These are phyloP conservation scores for Symbiodinium natans DNA, from an alignment of 73 alveolate species.

Conservation along the genomic window DNA sequence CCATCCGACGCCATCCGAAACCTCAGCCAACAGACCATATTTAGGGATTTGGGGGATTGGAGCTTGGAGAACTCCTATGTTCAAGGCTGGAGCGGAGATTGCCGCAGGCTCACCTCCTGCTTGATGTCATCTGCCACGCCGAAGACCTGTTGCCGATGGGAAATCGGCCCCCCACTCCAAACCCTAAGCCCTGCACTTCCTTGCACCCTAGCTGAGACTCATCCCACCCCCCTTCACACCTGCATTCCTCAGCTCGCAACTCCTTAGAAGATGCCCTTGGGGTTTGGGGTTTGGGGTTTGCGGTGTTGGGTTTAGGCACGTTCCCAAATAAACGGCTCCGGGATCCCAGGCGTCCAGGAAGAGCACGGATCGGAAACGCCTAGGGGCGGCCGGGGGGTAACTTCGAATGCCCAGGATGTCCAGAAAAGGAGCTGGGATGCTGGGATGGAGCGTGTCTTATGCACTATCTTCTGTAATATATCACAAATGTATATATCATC, in stretches of 20 bases:
- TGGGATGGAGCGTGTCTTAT: background rate
- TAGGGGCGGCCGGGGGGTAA: background rate
- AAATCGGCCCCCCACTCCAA: background rate
- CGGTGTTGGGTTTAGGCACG: background rate
- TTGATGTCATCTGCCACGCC: conserved; percentile 4
- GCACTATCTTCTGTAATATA: background rate
- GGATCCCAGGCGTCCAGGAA: conserved; percentile 40
- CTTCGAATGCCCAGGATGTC: background rate
- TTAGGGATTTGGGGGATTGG: too few species aligned
- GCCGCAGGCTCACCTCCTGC: background rate
- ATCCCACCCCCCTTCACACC: too few species aligned
- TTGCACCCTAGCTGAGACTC: background rate
- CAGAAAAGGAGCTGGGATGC: background rate
- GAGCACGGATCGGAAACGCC: conserved; percentile 90
- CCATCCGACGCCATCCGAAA: too few species aligned
- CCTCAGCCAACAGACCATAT: too few species aligned
- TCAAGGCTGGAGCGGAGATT: background rate
- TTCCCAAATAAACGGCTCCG: background rate
- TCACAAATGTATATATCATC: too few species aligned
- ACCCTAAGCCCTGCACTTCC: background rate
- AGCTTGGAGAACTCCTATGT: too few species aligned
- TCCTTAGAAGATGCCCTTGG: too few species aligned
- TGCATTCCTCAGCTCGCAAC: too few species aligned
- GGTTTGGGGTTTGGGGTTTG: too few species aligned
- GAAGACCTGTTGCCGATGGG: background rate